Conservation (phyloP, 768 basidiomycete species). For the Exidia glandulosa region DNA sequence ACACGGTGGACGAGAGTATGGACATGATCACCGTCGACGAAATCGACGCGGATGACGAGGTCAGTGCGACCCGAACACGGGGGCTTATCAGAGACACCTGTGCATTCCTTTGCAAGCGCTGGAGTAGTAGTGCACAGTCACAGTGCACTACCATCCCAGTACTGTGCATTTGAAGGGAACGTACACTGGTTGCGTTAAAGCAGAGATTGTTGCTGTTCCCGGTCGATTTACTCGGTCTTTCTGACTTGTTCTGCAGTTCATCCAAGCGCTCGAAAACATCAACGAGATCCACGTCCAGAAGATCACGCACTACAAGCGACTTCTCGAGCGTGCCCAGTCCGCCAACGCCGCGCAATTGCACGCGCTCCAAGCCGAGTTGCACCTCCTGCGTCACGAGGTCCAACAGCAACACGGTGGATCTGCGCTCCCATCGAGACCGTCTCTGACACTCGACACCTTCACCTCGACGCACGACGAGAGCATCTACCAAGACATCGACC, state of each 20-base stretch:
- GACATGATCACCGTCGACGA: background rate
- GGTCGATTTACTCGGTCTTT: background rate
- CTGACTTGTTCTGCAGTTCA: slow-evolving; percentile 24
- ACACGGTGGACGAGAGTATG: background rate
- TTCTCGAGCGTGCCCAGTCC: slow-evolving; percentile 72
- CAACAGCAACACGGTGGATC: slow-evolving; percentile 8
- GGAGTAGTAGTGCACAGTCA: too few relatives aligned
- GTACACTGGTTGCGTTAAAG: too few relatives aligned
- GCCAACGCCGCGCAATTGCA: slow-evolving; percentile 73
- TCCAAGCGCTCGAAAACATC: slow-evolving; percentile 30
- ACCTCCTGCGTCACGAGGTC: slow-evolving; percentile 44
- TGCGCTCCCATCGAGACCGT: background rate
- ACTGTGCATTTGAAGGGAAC: too few relatives aligned
- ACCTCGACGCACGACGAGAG: slow-evolving; percentile 20
- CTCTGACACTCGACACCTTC: background rate
- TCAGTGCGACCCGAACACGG: background rate
- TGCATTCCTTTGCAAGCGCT: too few relatives aligned
- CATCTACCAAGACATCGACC: slow-evolving; percentile 35
- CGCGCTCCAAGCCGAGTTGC: slow-evolving; percentile 72
- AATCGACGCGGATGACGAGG: background rate
- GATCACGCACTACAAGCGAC: slow-evolving; percentile 62
- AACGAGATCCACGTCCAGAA: slow-evolving; percentile 37
- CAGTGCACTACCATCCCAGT: too few relatives aligned
- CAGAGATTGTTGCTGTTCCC: background rate
- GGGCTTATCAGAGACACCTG: too few relatives aligned